These are phyloP conservation scores for Chamaenerion angustifolium DNA, from an alignment of 345 rosid species.

Conservation along the genomic window DNA sequence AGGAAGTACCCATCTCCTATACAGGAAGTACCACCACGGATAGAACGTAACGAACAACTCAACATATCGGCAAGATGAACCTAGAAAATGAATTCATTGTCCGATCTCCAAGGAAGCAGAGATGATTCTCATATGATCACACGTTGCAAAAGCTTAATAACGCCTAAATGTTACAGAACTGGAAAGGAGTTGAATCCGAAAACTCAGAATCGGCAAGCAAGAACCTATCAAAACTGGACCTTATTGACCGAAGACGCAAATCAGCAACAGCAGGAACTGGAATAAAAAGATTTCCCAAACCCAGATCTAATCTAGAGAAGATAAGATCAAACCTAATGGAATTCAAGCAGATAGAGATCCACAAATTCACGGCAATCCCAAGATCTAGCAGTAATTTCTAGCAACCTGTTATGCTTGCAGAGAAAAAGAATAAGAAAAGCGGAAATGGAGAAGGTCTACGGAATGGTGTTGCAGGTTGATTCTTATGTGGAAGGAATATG, in stretches of 20 bases:
- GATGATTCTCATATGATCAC: background rate
- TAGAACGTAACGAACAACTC: no score
- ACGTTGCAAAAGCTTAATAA: background rate
- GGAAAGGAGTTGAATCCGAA: background rate
- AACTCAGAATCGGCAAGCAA: background rate
- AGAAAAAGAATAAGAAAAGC: background rate
- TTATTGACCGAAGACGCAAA: background rate
- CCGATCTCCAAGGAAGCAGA: background rate
- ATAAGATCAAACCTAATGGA: slow-evolving; percentile 4
- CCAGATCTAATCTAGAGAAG: slow-evolving; percentile 3
- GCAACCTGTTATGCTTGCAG: background rate
- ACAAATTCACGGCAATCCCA: background rate
- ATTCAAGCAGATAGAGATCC: background rate
- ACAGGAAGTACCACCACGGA: no score
- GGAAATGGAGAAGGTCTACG: background rate
- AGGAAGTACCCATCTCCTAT: no score
- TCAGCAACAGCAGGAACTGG: background rate
- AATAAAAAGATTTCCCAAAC: background rate
- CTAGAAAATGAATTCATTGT: no score
- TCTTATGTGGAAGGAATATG: no score
- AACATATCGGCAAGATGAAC: no score
- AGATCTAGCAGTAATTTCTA: slow-evolving; percentile 1
- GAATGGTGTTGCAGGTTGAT: no score
- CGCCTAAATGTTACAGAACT: background rate
- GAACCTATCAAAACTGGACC: background rate